phyloP scores from a whole-genome alignment of 1,284 basidiomycete species.

The Ganoderma lucidum region DNA sequence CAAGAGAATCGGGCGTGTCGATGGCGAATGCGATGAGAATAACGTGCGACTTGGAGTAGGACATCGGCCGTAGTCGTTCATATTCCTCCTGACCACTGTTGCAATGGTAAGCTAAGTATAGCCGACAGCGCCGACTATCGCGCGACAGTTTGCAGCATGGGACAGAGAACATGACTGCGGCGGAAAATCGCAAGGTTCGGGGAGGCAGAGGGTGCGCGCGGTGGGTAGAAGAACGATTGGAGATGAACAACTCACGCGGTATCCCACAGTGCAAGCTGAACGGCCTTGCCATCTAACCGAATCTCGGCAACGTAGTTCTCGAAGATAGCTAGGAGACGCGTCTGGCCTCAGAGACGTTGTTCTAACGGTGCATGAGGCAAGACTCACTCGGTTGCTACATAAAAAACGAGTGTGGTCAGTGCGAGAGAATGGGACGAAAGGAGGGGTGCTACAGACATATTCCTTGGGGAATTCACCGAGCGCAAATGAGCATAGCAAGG shows the following conservation, averaged over 20 bases:
- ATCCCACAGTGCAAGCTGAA: slow-evolving; percentile 97
- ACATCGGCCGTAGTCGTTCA: slow-evolving; percentile 89
- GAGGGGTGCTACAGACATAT: too few relatives aligned
- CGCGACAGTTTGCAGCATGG: not conserved
- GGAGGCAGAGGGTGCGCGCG: not conserved
- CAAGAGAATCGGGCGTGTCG: slow-evolving; percentile 96
- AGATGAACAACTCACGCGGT: slow-evolving; percentile 78
- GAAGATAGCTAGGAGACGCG: slow-evolving; percentile 77
- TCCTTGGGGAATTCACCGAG: too few relatives aligned
- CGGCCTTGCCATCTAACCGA: slow-evolving; percentile 94
- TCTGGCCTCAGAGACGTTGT: slow-evolving; percentile 8
- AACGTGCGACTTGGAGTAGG: slow-evolving; percentile 98
- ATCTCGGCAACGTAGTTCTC: slow-evolving; percentile 99
- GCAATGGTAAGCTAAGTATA: slow-evolving; percentile 18
- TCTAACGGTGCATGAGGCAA: not conserved
- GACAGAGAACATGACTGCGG: not conserved
- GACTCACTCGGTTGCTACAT: slow-evolving; percentile 43
- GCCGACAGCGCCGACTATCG: slow-evolving; percentile 11
- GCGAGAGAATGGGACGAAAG: too few relatives aligned
- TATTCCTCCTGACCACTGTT: slow-evolving; percentile 33
- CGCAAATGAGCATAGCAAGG: too few relatives aligned
- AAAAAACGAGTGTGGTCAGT: too few relatives aligned
- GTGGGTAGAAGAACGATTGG: slow-evolving; percentile 23
- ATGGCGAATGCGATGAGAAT: slow-evolving; percentile 97
- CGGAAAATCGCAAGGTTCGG: not conserved